A percentile compares a stretch with the other conserved stretches of the same genome.
Evolutionary conservation across 169 alveolate genomes (phyloP).

Genomic region (Plasmodium blacklocki): DNA sequence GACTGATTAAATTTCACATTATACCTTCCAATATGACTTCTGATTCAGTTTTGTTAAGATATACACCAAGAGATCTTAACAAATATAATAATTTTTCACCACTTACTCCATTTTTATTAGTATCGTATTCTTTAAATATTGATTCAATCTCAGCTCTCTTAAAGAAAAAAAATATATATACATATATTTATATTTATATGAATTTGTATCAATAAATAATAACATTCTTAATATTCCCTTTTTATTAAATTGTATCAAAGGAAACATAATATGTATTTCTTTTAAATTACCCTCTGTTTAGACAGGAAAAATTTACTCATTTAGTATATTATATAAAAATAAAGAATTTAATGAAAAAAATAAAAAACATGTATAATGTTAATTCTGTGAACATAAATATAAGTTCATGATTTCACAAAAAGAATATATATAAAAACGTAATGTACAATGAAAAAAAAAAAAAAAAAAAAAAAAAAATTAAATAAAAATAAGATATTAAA

Average conservation of each 20-base stretch:
- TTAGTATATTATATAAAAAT: constrained; percentile 23
- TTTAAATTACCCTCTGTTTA: constrained; percentile 72
- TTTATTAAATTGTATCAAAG: background rate
- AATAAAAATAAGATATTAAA: too few relatives aligned
- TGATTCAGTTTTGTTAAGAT: constrained; percentile 63
- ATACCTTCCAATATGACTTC: constrained; percentile 61
- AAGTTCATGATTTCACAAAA: background rate
- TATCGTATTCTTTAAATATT: constrained; percentile 70
- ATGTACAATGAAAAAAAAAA: too few relatives aligned
- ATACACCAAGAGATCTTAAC: constrained; percentile 58
- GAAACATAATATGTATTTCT: constrained; percentile 7
- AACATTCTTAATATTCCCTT: background rate
- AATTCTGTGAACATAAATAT: background rate
- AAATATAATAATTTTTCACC: constrained; percentile 48
- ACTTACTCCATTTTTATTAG: constrained; percentile 48
- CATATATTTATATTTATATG: background rate
- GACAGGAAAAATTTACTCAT: constrained; percentile 61
- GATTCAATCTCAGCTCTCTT: constrained; percentile 68
- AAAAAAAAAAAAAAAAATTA: too few relatives aligned
- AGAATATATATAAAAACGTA: background rate
- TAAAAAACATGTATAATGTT: background rate
- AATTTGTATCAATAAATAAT: background rate
- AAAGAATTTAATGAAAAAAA: constrained; percentile 15
- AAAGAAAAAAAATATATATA: constrained; percentile 8
- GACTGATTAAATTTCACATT: background rate